A percentile compares a stretch with the other conserved stretches of the same genome.
Evolutionary conservation across 768 basidiomycete genomes (phyloP).

Genomic region (Podaxis rugospora): DNA sequence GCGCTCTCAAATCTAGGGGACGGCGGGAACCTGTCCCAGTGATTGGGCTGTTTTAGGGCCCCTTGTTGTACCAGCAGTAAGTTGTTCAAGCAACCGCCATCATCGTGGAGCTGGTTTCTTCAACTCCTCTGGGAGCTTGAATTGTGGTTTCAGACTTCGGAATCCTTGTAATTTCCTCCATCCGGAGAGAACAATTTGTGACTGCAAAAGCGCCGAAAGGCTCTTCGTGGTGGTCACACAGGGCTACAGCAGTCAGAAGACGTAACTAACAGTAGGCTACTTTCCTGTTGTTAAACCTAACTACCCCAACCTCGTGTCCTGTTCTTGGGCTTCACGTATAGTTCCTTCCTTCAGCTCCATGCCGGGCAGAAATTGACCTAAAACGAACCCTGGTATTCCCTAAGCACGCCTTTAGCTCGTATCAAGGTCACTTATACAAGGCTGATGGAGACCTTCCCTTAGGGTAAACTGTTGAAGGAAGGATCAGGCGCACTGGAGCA

Average conservation of each 20-base stretch:
- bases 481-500: no score
- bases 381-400: neutral
- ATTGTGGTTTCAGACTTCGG: neutral
- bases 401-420: neutral
- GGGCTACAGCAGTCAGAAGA: neutral
- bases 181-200: neutral
- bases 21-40: neutral
- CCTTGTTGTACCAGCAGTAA: neutral
- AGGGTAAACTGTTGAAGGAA: no score
- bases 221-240: neutral
- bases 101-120: neutral
- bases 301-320: neutral
- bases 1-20: neutral
- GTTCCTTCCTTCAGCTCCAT: neutral
- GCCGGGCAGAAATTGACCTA: neutral
- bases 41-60: neutral
- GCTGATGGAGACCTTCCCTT: no score
- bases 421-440: no score
- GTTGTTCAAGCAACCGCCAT: neutral
- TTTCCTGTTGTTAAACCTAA: neutral
- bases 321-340: neutral
- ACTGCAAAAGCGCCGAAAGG: neutral
- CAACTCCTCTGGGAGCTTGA: neutral
- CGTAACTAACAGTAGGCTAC: neutral
- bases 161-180: neutral